Evolutionary conservation across 345 rosid species (phyloP), one percentile per base, ranked within the genome.

Genomic region (Lepidium didymum): DNA sequence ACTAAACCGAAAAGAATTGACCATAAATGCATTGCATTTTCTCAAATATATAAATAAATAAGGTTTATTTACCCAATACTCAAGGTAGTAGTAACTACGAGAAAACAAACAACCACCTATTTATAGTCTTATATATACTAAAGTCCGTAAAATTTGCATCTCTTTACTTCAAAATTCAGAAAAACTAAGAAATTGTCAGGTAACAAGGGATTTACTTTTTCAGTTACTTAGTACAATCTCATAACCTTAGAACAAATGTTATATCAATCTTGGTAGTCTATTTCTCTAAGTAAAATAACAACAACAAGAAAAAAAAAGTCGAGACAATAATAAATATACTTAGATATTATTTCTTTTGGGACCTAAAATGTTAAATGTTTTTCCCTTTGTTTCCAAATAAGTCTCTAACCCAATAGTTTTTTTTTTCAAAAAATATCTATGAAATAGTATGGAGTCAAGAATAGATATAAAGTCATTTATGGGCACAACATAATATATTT

Each of bases 401-500:
- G n/a, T n/a, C n/a, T n/a, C n/a, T n/a, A n/a, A n/a, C n/a, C n/a
- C n/a, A n/a, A n/a, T 21, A 21, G 23, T 21, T 21, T 21, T 21
- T 21, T 21, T 21, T 21, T 21, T 21, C 23, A n/a, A 1, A 21
- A 1, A 21, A 2, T 21, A 23, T 23, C 27, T 1, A 2, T 23
- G 4, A 23, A 29, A 29, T 6, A 5, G 33, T 14, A 21, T 19
- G 52, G 44, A 51, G 50, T 43, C 67, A 60, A 37, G 41, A 60
- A 68, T 61, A 43, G 68, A 34, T 43, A 21, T 54, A 52, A 29
- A 42, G 27, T 70, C 54, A 70, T 44, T 57, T 42, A 14, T 61
- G 53, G 25, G 18, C 25, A 1, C 14, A 37, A 2, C 10, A 58
- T 50, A 29, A 18, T 18, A 50, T 3, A 55, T 34, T 34, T 34